Conservation (phyloP, 768 basidiomycete genomes). For the Boletus reticuloceps region DNA sequence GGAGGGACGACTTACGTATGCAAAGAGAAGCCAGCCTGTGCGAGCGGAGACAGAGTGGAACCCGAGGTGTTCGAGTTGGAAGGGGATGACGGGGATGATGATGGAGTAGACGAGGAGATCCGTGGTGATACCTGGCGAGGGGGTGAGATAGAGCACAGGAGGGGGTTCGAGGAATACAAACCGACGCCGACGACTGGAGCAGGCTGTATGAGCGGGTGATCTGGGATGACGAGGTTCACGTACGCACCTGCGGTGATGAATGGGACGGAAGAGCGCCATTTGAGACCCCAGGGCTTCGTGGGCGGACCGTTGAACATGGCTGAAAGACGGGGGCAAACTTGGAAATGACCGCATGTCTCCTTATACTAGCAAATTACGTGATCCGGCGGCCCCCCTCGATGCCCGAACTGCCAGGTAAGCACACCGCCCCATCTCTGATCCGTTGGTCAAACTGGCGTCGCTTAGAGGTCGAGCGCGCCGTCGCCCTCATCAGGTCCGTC, state of each 20-base stretch:
- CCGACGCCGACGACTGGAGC: constrained; percentile 48
- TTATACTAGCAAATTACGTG: constrained; percentile 1
- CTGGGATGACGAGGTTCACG: too few relatives aligned
- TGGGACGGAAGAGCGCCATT: constrained; percentile 59
- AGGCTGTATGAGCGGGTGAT: too few relatives aligned
- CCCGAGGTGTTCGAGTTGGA: constrained; percentile 51
- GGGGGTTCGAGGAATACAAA: constrained; percentile 20
- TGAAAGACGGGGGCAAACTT: too few relatives aligned
- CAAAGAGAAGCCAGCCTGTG: constrained; percentile 60
- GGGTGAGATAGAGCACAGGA: background rate
- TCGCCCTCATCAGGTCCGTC: constrained; percentile 49
- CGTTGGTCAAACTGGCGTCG: background rate
- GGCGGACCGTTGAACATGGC: background rate
- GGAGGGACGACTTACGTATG: constrained; percentile 44
- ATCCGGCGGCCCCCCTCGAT: background rate
- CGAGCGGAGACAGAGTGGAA: constrained; percentile 46
- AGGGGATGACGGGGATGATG: constrained; percentile 63
- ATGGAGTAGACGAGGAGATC: constrained; percentile 62
- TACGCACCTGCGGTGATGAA: constrained; percentile 47
- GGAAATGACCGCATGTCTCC: background rate
- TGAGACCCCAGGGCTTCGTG: constrained; percentile 41
- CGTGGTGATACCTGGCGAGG: constrained; percentile 36
- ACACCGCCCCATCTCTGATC: background rate
- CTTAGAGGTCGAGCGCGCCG: constrained; percentile 70
- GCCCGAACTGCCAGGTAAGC: constrained; percentile 36